Conservation (phyloP, 2,329 filamentous ascomycete genomes). For the Arthrobotrys pseudoclavata region DNA sequence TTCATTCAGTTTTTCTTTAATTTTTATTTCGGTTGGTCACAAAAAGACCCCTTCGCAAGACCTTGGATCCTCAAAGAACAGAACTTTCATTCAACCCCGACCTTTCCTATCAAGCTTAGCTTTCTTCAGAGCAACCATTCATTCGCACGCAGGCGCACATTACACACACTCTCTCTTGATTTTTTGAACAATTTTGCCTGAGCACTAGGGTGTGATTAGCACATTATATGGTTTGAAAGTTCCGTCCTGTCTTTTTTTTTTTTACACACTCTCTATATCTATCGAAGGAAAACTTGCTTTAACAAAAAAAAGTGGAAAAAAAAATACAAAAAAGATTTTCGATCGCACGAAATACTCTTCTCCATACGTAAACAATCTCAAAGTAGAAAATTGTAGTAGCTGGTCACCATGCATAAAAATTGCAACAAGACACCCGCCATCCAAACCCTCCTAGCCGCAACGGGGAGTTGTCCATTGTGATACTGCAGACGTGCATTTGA, state of each 20-base stretch:
- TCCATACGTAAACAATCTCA: no score
- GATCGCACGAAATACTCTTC: neutral
- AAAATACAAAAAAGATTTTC: neutral
- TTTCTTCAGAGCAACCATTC: neutral
- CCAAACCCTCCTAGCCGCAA: neutral
- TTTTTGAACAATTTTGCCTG: neutral
- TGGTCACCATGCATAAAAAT: no score
- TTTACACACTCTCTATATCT: neutral
- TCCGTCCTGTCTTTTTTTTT: neutral
- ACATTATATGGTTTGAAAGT: no score
- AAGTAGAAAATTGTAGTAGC: neutral
- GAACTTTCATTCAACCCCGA: conserved; percentile 33
- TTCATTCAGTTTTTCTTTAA: conserved; percentile 39
- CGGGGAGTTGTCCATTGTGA: no score
- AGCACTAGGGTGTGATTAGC: neutral
- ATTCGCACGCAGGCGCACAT: neutral
- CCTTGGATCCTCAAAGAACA: neutral
- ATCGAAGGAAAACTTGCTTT: conserved; percentile 1
- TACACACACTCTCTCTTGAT: neutral
- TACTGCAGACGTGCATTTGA: neutral
- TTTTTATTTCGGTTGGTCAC: conserved; percentile 31
- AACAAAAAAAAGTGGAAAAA: conserved; percentile 8
- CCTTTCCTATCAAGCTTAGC: conserved; percentile 1
- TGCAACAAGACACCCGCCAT: no score
- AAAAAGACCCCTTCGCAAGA: neutral